Base-by-base conservation (phyloP, 805 yeast genomes). In the Scheffersomyces ergatensis region DNA sequence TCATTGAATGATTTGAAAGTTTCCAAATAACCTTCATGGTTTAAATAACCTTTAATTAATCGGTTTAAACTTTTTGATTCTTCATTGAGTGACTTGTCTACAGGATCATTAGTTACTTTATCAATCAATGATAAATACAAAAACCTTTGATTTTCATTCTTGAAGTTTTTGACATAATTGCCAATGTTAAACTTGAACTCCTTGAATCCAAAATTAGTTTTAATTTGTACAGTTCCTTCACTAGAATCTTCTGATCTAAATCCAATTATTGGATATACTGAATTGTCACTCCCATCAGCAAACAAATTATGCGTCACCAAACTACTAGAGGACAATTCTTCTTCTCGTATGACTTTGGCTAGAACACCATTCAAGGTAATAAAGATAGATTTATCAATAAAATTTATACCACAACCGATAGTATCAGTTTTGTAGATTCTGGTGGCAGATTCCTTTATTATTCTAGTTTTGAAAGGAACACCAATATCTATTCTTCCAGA, bases 321-420 rank as follows among this genome's bases (percentile, higher is more conserved):
- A 31, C 48, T 55, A 4, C 45, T 48, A 3, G 62, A 46, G 6
- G 33, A 35, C 25, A 65, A 49, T 21, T 58, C 64, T 15, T 53
- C 60, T 33, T 57, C 53, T 4, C 48, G 34, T 6, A 65, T 56
- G 3, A 49, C 50, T 26, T 48, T 54, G 8, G 61, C 60, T 27
- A 63, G 47, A 3, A 85, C 72, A 2, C 97, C 97, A 61, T 90
- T 89, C 57, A 85, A 83, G 0, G 97, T 89, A 48, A 79, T 78
- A 51, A 89, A 90, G 2, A 88, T 72, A 0, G 80, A 63, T 32
- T 78, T 74, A 31, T 76, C 77, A 13, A 75, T 67, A 50, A 78
- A 84, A 63, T 89, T 84, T 18, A 89, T 73, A 4, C 97, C 97
- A 60, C 90, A 84, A 0, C 97, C 97, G 46, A 90, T 73, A 2